These are phyloP conservation scores for Aegilops tauschii DNA, from an alignment of 176 grass and related monocot genomes.

Conservation along the genomic window DNA sequence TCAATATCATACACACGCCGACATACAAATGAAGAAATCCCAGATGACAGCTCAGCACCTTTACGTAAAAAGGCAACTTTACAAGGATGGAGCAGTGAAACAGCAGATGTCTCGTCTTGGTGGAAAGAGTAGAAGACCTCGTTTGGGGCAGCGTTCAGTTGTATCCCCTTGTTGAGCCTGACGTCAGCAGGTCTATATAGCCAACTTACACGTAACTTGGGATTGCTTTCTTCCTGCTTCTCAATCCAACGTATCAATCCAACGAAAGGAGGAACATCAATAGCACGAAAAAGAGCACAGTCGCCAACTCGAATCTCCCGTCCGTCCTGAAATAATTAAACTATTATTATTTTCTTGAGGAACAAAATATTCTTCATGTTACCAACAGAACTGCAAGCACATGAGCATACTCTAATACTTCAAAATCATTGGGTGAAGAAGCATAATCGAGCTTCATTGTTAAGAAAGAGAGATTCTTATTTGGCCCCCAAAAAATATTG, in stretches of 20 bases:
- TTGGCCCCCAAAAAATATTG: neutral
- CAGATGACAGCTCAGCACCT: slow-evolving; percentile 65
- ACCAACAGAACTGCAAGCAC: neutral
- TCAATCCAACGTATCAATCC: slow-evolving; percentile 73
- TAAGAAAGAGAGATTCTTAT: neutral
- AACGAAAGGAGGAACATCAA: slow-evolving; percentile 75
- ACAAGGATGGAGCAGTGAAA: slow-evolving; percentile 84
- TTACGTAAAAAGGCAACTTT: slow-evolving; percentile 88
- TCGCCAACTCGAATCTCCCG: slow-evolving; percentile 72
- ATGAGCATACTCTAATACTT: slow-evolving; percentile 15
- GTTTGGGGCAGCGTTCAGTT: slow-evolving; percentile 64
- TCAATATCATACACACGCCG: slow-evolving; percentile 86
- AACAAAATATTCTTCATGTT: neutral
- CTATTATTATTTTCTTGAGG: neutral
- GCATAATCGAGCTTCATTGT: neutral
- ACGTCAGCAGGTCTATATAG: slow-evolving; percentile 76
- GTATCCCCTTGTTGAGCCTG: slow-evolving; percentile 67
- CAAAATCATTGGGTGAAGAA: neutral
- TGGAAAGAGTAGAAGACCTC: slow-evolving; percentile 94
- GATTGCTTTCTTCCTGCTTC: slow-evolving; percentile 49
- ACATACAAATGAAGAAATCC: slow-evolving; percentile 75
- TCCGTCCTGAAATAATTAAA: slow-evolving; percentile 59
- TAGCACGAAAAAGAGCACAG: slow-evolving; percentile 79
- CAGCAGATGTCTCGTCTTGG: slow-evolving; percentile 74
- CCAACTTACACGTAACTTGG: slow-evolving; percentile 75